A percentile compares a stretch with the other conserved stretches of the same genome.
These are phyloP conservation scores for Lachnellula cervina DNA, from an alignment of 2,329 filamentous ascomycete genomes.

Conservation along the genomic window DNA sequence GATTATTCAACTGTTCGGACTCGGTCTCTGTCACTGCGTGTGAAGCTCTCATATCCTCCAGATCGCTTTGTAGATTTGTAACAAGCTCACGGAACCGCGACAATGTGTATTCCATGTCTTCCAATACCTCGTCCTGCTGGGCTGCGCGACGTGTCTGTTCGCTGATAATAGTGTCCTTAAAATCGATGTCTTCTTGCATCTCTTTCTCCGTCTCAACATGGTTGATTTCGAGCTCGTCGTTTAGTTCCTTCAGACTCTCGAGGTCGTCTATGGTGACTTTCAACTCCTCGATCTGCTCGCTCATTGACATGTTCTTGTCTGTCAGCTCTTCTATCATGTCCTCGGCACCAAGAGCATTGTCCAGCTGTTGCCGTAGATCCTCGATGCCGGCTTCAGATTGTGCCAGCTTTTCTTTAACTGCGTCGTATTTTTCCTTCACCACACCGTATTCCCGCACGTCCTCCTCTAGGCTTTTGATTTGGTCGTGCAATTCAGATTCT, in stretches of 20 bases:
- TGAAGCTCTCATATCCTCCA: conserved; percentile 88
- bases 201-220: conserved; percentile 92
- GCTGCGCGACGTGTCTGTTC: conserved; percentile 70
- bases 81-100: conserved; percentile 86
- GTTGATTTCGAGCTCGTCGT: conserved; percentile 90
- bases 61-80: conserved; percentile 74
- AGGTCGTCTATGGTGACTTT: conserved; percentile 79
- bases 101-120: conserved; percentile 87
- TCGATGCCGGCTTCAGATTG: conserved; percentile 72
- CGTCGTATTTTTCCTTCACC: conserved; percentile 65
- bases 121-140: conserved; percentile 73
- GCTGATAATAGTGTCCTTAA: conserved; percentile 76
- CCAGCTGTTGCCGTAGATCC: conserved; percentile 84
- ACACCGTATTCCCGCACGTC: conserved; percentile 64
- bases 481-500: conserved; percentile 71
- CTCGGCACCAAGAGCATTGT: conserved; percentile 81
- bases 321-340: conserved; percentile 92
- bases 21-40: conserved; percentile 90
- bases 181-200: conserved; percentile 87
- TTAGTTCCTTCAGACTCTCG: conserved; percentile 84
- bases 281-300: conserved; percentile 78
- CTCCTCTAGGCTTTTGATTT: conserved; percentile 69
- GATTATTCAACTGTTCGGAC: conserved; percentile 81
- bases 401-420: conserved; percentile 66
- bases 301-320: conserved; percentile 78